Evolutionary conservation across 2,329 filamentous ascomycete genomes (phyloP).

Genomic region (Niveomyces coronatus): DNA sequence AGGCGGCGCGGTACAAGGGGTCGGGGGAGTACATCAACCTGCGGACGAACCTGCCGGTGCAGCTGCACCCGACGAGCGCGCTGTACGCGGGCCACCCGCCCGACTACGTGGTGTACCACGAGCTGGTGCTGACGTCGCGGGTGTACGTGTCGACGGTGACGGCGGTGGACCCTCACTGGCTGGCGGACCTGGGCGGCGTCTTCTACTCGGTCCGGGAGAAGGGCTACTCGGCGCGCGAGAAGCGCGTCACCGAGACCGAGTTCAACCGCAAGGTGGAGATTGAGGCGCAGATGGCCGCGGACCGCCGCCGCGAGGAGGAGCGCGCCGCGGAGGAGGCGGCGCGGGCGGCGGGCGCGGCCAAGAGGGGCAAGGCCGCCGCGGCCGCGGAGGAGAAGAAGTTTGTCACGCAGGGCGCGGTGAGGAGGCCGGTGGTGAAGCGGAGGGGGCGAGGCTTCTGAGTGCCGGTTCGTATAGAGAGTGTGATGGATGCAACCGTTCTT

Average conservation of each 20-base stretch:
- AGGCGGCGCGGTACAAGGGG: constrained; percentile 90
- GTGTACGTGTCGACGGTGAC: constrained; percentile 99
- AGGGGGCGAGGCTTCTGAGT: constrained; percentile 44
- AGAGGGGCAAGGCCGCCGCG: constrained; percentile 28
- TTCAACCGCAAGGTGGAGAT: constrained; percentile 92
- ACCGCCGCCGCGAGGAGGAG: constrained; percentile 59
- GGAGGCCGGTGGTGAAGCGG: constrained; percentile 48
- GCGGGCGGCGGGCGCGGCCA: constrained; percentile 25
- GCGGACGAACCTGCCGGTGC: constrained; percentile 85
- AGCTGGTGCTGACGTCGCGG: constrained; percentile 90
- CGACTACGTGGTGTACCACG: constrained; percentile 96
- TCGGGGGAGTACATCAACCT: constrained; percentile 97
- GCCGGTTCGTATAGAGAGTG: too few species aligned
- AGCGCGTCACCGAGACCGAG: constrained; percentile 78
- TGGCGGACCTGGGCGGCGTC: constrained; percentile 90
- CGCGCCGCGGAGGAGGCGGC: constrained; percentile 40
- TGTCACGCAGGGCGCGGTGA: constrained; percentile 50
- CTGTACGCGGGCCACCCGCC: constrained; percentile 92
- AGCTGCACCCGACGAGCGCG: constrained; percentile 87
- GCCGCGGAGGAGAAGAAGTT: constrained; percentile 41
- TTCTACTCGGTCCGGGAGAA: constrained; percentile 98
- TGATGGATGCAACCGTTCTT: background rate
- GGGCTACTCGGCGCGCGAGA: constrained; percentile 80
- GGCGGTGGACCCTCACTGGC: constrained; percentile 91
- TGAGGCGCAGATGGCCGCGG: constrained; percentile 81